Evolutionary conservation across 139 green algal genomes (phyloP).

Genomic region (Auxenochlorella pyrenoidosa): DNA sequence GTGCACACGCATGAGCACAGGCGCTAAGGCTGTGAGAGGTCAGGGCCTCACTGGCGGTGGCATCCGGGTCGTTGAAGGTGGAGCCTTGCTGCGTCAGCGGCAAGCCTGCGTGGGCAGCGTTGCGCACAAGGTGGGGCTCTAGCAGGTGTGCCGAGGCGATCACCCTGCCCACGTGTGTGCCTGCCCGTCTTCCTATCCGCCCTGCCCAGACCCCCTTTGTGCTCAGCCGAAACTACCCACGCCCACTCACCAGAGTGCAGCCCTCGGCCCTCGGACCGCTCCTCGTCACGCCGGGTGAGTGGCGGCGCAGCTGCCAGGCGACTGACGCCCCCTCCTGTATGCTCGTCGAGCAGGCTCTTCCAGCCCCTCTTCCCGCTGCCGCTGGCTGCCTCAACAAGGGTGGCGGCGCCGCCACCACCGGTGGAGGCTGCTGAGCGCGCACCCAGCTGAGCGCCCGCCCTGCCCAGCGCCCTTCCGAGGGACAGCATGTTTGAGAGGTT

Average conservation of each 20-base stretch:
- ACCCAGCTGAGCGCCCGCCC: background rate
- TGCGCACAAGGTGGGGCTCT: background rate
- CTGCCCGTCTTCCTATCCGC: too few relatives aligned
- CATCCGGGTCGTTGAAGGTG: slow-evolving; percentile 26
- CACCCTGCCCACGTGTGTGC: too few relatives aligned
- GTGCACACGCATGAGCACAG: too few relatives aligned
- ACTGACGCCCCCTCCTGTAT: background rate
- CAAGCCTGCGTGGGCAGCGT: background rate
- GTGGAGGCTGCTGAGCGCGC: background rate
- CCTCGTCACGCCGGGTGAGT: background rate
- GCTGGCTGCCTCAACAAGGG: background rate
- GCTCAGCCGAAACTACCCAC: too few relatives aligned
- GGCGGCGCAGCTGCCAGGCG: background rate
- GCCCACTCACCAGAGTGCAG: background rate
- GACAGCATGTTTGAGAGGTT: background rate
- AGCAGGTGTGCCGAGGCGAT: too few relatives aligned
- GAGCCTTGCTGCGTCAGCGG: slow-evolving; percentile 9
- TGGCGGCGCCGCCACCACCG: too few relatives aligned
- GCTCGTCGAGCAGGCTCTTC: background rate
- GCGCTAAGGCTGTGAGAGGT: too few relatives aligned
- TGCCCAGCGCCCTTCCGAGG: background rate
- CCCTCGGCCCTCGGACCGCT: background rate
- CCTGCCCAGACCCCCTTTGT: too few relatives aligned
- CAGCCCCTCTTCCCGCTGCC: background rate
- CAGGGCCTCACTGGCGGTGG: slow-evolving; percentile 11